Base-by-base conservation (phyloP, 495 filamentous ascomycete species). In the Aspergillus diversus region DNA sequence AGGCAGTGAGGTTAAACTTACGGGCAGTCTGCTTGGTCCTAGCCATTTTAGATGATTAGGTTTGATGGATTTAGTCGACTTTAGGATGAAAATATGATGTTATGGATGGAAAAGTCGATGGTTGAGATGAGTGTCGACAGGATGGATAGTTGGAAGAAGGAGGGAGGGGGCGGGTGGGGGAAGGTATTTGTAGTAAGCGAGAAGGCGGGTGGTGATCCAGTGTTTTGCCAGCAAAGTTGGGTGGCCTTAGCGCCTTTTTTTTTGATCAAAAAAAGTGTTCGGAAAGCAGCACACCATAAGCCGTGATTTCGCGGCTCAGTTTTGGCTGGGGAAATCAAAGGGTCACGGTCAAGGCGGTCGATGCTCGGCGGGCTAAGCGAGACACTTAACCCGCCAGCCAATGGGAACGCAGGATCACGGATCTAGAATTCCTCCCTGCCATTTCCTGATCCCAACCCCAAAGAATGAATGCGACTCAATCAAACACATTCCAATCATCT, bases 21-120 rank as follows among this genome's bases (percentile, higher is more conserved):
- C 95, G 95, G 79, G 95, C 95, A 81, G 95, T 99, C 84, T 99
- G 95, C 91, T 99, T 99, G 72, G 95, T 99, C 80, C 95, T 92
- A 75, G 95, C 95, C 95, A 99, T 99, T 84, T 77, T 85, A 71
- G 69, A 64, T 71, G 77, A 76, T 75, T 63, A 67, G 62, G 64
- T 71, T 77, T 80, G 75, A 80, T 83, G 77, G 70, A 81, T 68
- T 77, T 78, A 68, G 71, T 71, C 68, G 68, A 61, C 53, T 74
- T 79, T 71, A 69, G 74, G 80, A 79, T 80, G 76, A 66, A 76
- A 73, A 75, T 63, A 79, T 76, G 81, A 81, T 84, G 71, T 76
- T 67, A 73, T 71, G 65, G 71, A 70, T 71, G 64, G 21, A 58
- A 68, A 66, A 67, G 70, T 75, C 71, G 81, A 75, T 76, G 79